These are phyloP conservation scores for Nicotiana knightiana DNA, from an alignment of 257 asterid genomes.

Conservation along the genomic window DNA sequence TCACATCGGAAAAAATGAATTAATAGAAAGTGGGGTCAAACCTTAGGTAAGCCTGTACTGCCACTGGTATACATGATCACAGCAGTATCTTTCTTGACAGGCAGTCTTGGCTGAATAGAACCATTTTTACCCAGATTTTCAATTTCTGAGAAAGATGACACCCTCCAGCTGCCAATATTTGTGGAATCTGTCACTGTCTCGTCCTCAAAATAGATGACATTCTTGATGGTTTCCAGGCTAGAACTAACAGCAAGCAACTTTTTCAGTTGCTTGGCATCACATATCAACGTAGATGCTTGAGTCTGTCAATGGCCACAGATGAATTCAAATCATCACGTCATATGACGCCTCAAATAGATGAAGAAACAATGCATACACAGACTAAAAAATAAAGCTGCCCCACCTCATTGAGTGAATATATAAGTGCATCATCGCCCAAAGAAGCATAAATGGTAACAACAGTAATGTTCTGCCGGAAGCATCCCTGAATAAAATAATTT, in stretches of 20 bases:
- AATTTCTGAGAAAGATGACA: conserved; percentile 62
- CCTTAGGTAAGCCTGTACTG: conserved; percentile 95
- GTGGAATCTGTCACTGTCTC: conserved; percentile 37
- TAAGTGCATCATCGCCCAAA: conserved; percentile 81
- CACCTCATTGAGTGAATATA: conserved; percentile 88
- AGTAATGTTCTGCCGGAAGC: conserved; percentile 78
- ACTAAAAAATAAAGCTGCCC: conserved; percentile 1
- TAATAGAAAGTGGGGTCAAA: conserved; percentile 8
- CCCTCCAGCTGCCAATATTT: conserved; percentile 40
- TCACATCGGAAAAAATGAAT: neutral
- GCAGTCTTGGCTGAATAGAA: conserved; percentile 51
- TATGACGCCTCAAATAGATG: neutral
- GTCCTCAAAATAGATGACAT: conserved; percentile 63
- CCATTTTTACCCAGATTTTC: conserved; percentile 63
- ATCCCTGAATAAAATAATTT: conserved; percentile 50
- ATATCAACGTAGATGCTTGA: conserved; percentile 73
- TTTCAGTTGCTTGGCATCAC: conserved; percentile 73
- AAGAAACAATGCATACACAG: neutral
- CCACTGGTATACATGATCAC: conserved; percentile 98
- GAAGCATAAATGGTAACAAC: conserved; percentile 88
- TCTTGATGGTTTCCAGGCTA: conserved; percentile 49
- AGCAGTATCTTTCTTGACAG: conserved; percentile 74
- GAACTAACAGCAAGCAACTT: conserved; percentile 59
- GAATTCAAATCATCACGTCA: neutral
- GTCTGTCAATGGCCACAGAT: conserved; percentile 47